Evolutionary conservation across 1,284 basidiomycete genomes (phyloP), one percentile per base, ranked within the genome.

Genomic region (Wolfiporia cocos): DNA sequence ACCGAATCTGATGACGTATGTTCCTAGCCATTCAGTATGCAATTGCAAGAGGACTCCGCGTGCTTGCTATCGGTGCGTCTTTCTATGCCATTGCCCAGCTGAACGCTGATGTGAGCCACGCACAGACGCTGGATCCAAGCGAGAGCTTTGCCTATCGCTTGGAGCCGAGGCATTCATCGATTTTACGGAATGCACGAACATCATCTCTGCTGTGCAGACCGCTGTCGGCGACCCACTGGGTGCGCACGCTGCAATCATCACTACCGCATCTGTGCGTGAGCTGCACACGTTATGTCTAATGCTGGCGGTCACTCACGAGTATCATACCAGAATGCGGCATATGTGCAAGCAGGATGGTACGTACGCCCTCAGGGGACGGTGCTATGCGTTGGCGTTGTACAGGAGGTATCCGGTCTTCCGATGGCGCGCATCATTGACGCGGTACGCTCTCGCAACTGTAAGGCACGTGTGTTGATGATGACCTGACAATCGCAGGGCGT

Each of bases 351-450:
- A 6, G 64, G 87, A 23, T 74, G 78, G 37, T 88, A 89, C 61
- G 62, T 89, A 44, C 70, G 81, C 29, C 63, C 69, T 4, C 70
- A 76, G 29, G 79, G 85, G 21, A 73, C 72, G 2, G 68, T 92
- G 37, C 82, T 91, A 65, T 79, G 74, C 20, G 83, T 90, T 29
- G 86, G 87, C 36, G 65, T 90, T 4, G 75, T 70, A 3, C 63
- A 74, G 22, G 74, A 78, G 0, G 69, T 62, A 19, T 67, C 89
- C 22, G 68, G 77, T 21, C 76, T 80, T 0, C 75, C 80, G 29
- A 83, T 91, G 51, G 91, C 90, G 70, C 86, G 74, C 64, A 82
- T 78, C 2, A 84, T 87, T 19, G 72, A 78, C 61, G 78, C 81
- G 63, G 46, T 44, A 15, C 24, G 46, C 18, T 6, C n/a, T n/a